Evolutionary conservation across 257 asterid species (phyloP).

Genomic region (Voacanga thouarsii): DNA sequence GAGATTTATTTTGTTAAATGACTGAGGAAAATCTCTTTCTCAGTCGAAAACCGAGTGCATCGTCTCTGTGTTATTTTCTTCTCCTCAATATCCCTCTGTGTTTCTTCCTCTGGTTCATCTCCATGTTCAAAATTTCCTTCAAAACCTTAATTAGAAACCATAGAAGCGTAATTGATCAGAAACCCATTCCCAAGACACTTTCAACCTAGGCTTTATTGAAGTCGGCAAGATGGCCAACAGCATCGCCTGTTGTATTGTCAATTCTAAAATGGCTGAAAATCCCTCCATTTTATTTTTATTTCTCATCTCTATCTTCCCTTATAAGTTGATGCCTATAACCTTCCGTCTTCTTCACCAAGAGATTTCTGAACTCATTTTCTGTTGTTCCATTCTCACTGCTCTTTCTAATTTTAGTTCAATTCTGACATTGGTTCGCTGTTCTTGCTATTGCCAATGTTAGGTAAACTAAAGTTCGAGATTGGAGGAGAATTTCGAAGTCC

Average conservation of each 20-base stretch:
- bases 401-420: no score
- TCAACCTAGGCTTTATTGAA: conserved; percentile 81
- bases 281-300: conserved; percentile 2
- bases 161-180: no score
- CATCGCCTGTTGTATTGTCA: conserved; percentile 83
- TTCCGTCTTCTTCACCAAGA: no score
- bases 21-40: no score
- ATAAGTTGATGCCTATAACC: not conserved
- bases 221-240: conserved; percentile 98
- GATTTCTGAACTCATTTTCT: not conserved
- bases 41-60: no score
- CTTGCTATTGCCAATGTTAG: not conserved
- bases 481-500: conserved; percentile 4
- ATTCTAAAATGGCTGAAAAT: conserved; percentile 47
- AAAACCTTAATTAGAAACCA: no score
- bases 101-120: no score
- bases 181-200: conserved; percentile 61
- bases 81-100: no score
- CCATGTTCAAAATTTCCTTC: no score
- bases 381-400: not conserved
- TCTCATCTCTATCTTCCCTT: not conserved
- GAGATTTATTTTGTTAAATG: no score
- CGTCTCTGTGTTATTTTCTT: no score
- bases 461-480: not conserved
- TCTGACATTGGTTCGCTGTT: not conserved